Base-by-base conservation (phyloP, 1,284 basidiomycete species). In the Ganoderma lingzhi region DNA sequence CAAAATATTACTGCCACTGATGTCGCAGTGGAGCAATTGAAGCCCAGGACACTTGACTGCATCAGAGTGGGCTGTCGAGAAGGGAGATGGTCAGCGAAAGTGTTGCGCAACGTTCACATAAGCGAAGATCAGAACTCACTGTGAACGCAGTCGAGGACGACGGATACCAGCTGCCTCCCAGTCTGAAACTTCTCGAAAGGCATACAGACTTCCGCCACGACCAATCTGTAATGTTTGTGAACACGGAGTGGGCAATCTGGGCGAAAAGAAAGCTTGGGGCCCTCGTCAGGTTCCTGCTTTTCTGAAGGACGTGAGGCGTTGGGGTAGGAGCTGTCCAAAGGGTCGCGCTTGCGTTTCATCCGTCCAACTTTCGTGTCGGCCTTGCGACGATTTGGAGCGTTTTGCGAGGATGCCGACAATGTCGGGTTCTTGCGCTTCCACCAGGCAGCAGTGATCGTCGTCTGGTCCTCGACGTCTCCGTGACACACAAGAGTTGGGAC, bases 401-500 rank as follows among this genome's bases (percentile, higher is more conserved):
- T 23, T 23, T 23, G 23, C 23, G 23, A 23, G 23, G 23, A 23
- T 23, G 23, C 23, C 23, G 23, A 23, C 23, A 23, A 23, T 1
- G 23, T 23, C 23, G 23, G 23, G 23, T 23, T 23, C 23, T 23
- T 23, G 23, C 23, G 23, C 23, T 23, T 23, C 23, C 23, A 23
- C 23, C 23, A 23, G 23, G 23, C 23, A 23, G 23, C 23, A 23
- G 44, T 58, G 45, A 53, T 12, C 14, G 68, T 69, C 4, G 3
- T 39, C 12, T 69, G 68, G 3, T 35, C 61, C 0, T 9, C 15
- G 39, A 69, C 3, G 44, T 69, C 68, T 3, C 55, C 60, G 10
- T 69, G 64, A 9, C 42, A 69, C 2, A 69, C 23, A 17, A 69
- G 55, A 15, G 68, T 69, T 0, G 68, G 68, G 23, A 69, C 41